phyloP scores from a whole-genome alignment of 805 yeast genomes.

The Candida sithepensis region DNA sequence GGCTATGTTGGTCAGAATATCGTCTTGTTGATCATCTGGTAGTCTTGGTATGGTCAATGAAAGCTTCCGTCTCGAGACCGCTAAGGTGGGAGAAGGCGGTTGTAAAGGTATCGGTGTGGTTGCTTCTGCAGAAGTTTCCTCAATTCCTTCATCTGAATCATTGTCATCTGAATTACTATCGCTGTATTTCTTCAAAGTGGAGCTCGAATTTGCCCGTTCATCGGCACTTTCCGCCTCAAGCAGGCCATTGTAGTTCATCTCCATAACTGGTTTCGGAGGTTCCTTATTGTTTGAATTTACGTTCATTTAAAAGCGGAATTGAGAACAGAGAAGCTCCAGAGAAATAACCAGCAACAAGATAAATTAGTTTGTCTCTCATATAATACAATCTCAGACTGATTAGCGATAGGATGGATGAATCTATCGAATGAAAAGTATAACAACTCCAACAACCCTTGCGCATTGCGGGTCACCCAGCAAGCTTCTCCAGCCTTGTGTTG shows the following conservation, averaged over 20 bases:
- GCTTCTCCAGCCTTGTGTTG: no score
- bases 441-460: no score
- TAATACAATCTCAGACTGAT: no score
- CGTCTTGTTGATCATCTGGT: constrained; percentile 24
- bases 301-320: background rate
- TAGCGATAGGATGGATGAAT: no score
- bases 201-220: background rate
- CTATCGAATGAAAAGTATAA: no score
- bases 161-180: background rate
- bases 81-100: background rate
- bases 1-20: constrained; percentile 18
- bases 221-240: background rate
- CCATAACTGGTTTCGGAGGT: background rate
- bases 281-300: background rate
- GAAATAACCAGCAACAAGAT: background rate
- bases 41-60: constrained; percentile 22
- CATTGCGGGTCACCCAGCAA: no score
- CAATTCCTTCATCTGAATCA: background rate
- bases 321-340: background rate
- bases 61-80: constrained; percentile 10
- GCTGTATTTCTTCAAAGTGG: background rate
- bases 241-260: background rate
- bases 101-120: background rate
- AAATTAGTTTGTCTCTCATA: no score
- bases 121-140: background rate